Conservation (phyloP, 106 monocot species). For the Platanthera zijinensis region DNA sequence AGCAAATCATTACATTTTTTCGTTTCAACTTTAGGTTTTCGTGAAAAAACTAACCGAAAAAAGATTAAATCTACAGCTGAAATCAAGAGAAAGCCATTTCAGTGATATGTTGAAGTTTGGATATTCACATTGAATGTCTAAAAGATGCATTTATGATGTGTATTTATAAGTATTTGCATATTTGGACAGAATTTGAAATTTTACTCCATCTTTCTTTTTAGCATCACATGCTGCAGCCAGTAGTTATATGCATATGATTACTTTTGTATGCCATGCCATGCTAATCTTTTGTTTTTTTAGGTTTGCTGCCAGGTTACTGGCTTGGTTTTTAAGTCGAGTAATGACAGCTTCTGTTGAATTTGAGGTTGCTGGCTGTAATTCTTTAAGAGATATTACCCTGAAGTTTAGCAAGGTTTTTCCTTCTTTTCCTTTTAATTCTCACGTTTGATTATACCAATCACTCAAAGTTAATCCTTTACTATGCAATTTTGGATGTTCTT, state of each 20-base stretch:
- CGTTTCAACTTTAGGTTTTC: neutral
- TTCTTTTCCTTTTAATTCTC: neutral
- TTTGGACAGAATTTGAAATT: neutral
- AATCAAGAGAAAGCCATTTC: neutral
- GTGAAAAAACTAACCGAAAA: neutral
- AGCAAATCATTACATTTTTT: neutral
- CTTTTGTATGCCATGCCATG: neutral
- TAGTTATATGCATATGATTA: neutral
- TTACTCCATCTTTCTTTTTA: neutral
- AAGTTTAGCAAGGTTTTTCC: conserved; percentile 3
- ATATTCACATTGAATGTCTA: neutral
- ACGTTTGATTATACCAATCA: neutral
- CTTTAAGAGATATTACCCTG: conserved; percentile 1
- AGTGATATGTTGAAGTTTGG: neutral
- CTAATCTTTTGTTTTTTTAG: conserved; percentile 3
- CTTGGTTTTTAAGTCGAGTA: conserved; percentile 1
- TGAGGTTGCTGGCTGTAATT: conserved; percentile 1
- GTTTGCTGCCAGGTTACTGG: neutral
- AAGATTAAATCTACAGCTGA: neutral
- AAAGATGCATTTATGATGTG: neutral
- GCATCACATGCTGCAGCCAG: neutral
- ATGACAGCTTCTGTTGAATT: conserved; percentile 3
- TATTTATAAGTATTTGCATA: neutral
- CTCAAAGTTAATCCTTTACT: neutral
- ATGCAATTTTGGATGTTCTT: neutral